Evolutionary conservation across 2,329 filamentous ascomycete species (phyloP), one percentile per base, ranked within the genome.

Genomic region (Bisporella sp.): DNA sequence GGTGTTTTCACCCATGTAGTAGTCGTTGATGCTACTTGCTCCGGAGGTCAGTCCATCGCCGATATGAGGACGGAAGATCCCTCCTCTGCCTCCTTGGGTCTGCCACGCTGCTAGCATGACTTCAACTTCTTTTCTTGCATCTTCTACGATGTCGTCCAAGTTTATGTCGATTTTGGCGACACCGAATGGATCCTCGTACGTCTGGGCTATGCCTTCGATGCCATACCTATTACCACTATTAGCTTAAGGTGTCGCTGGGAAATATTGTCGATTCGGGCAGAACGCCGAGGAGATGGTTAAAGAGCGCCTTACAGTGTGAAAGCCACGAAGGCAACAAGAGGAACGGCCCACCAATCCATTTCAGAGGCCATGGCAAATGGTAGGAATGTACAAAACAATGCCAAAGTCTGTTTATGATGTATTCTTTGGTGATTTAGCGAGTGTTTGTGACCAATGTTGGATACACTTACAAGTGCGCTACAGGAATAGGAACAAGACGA

Each of bases 141-240:
- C 81, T 56, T 81, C 79, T 3, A 79, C 76, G 46, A 84, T 77
- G 4, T 78, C 79, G 62, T 84, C 81, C 74, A 84, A 81, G 61
- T 83, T 83, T 65, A 85, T 84, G 61, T 84, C 81, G 50, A 82
- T 83, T 59, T 76, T 73, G 56, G 82, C 81, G 50, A 81, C 81
- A 2, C 81, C 81, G 61, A 85, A 84, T 1, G 81, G 81, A 61
- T 85, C 81, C 61, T 85, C 81, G 1, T 84, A 68, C 63, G 83
- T 61, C 46, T 58, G 55, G n/a, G 63, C 63, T 43, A 65, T 80
- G 4, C 73, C 74, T 8, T 79, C 81, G 49, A 84, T 84, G 1
- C 78, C 80, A 53, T 21, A 21, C 21, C 21, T 21, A 21, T 21
- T 85, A 84, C 41, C 58, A 21, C 21, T 21, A 21, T 21, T 3